These are phyloP conservation scores for Telfairia occidentalis DNA, from an alignment of 331 rosid genomes.

Conservation along the genomic window DNA sequence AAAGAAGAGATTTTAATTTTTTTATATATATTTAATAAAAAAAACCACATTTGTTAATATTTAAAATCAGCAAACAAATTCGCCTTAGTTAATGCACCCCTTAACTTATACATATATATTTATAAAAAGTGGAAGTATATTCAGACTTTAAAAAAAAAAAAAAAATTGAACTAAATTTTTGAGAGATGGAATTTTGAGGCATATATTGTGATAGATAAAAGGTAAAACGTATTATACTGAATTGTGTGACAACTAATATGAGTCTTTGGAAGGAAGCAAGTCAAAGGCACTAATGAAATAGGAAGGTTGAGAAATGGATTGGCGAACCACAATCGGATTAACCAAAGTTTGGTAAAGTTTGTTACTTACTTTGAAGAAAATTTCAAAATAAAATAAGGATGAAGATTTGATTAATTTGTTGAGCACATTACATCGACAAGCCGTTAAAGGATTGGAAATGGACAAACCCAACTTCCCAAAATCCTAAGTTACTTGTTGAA, in stretches of 20 bases:
- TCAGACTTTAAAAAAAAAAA: neutral
- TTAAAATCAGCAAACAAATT: too few relatives aligned
- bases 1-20: neutral
- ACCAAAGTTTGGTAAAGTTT: constrained; percentile 10
- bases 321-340: neutral
- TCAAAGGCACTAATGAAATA: neutral
- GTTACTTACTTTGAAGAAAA: neutral
- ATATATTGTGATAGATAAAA: neutral
- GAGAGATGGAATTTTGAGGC: neutral
- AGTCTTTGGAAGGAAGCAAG: neutral
- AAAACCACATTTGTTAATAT: too few relatives aligned
- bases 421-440: neutral
- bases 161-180: too few relatives aligned
- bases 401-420: neutral
- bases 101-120: too few relatives aligned
- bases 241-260: neutral
- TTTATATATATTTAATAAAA: too few relatives aligned
- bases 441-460: neutral
- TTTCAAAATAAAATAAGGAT: neutral
- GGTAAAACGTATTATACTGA: neutral
- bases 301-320: constrained; percentile 9
- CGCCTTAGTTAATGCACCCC: too few relatives aligned
- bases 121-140: neutral
- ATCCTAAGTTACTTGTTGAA: neutral
- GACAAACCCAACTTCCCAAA: neutral